Conservation (phyloP, 345 rosid species). For the Salix koriyanagi region DNA sequence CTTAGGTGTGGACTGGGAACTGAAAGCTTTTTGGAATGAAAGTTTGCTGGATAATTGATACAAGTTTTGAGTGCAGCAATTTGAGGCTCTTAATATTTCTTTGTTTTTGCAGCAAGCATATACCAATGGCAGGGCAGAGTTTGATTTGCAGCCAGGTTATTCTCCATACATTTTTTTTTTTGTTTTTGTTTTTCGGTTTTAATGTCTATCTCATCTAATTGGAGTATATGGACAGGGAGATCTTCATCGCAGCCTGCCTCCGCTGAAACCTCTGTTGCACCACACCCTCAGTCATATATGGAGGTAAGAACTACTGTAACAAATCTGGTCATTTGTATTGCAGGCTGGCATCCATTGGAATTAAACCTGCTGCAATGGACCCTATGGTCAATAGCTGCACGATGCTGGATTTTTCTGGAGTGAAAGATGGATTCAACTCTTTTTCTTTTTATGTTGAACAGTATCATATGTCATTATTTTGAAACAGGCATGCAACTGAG, state of each 20-base stretch:
- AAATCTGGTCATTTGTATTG: background rate
- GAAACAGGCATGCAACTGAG: background rate
- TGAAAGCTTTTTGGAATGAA: slow-evolving; percentile 1
- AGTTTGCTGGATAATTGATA: slow-evolving; percentile 10
- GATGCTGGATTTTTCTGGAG: background rate
- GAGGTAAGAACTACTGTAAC: slow-evolving; percentile 44
- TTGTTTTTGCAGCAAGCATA: slow-evolving; percentile 43
- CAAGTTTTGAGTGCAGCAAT: slow-evolving; percentile 7
- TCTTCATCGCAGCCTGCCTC: slow-evolving; percentile 66
- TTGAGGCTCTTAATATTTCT: slow-evolving; percentile 12
- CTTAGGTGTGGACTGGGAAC: slow-evolving; percentile 1
- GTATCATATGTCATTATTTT: background rate
- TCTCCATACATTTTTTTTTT: slow-evolving; percentile 9
- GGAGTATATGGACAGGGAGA: slow-evolving; percentile 49
- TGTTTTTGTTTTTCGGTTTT: background rate
- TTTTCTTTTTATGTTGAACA: background rate
- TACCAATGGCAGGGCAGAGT: slow-evolving; percentile 54
- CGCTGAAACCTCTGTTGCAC: slow-evolving; percentile 53
- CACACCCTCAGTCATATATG: slow-evolving; percentile 89
- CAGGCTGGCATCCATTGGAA: background rate
- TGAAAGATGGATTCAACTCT: background rate
- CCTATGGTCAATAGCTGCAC: background rate
- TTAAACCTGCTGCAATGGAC: background rate
- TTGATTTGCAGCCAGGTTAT: slow-evolving; percentile 62
- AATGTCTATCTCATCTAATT: slow-evolving; percentile 17